A percentile compares a stretch with the other conserved stretches of the same genome.
These are phyloP conservation scores for Phaeotremella fagi DNA, from an alignment of 768 basidiomycete genomes.

Conservation along the genomic window DNA sequence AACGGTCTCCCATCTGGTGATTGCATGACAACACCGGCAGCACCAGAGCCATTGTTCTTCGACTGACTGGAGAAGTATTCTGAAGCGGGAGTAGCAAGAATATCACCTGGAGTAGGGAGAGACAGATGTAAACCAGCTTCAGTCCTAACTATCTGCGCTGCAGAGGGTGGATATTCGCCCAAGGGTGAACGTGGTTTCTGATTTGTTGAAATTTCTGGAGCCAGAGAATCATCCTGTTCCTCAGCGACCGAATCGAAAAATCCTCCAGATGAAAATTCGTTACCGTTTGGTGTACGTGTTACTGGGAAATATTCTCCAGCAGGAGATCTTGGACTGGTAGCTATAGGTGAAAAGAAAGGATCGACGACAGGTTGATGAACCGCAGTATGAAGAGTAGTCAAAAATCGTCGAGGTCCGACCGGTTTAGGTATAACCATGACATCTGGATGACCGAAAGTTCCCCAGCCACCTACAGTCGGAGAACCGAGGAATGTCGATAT, in stretches of 20 bases:
- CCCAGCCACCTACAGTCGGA: conserved; percentile 45
- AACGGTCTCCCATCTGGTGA: conserved; percentile 87
- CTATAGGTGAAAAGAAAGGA: conserved; percentile 88
- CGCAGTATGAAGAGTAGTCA: conserved; percentile 88
- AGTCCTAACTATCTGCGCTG: conserved; percentile 21
- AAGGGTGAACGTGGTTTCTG: conserved; percentile 4
- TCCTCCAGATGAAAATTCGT: conserved; percentile 13
- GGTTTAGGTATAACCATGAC: conserved; percentile 97
- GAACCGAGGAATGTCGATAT: conserved; percentile 62
- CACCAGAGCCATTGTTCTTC: conserved; percentile 62
- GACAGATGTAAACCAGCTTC: conserved; percentile 24
- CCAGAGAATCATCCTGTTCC: conserved; percentile 1
- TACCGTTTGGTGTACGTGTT: conserved; percentile 24
- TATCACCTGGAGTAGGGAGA: conserved; percentile 37
- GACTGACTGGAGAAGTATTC: conserved; percentile 71
- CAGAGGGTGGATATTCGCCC: conserved; percentile 24
- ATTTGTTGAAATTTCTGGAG: no score
- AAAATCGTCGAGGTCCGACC: conserved; percentile 84
- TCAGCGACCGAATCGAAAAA: conserved; percentile 37
- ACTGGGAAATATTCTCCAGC: conserved; percentile 53
- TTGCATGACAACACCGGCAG: conserved; percentile 83
- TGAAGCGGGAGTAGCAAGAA: conserved; percentile 46
- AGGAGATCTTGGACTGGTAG: conserved; percentile 82
- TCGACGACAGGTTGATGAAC: conserved; percentile 80
- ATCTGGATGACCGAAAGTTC: conserved; percentile 59